Evolutionary conservation across 805 yeast species (phyloP), one percentile per base, ranked within the genome.

Genomic region (Ogataea pini): DNA sequence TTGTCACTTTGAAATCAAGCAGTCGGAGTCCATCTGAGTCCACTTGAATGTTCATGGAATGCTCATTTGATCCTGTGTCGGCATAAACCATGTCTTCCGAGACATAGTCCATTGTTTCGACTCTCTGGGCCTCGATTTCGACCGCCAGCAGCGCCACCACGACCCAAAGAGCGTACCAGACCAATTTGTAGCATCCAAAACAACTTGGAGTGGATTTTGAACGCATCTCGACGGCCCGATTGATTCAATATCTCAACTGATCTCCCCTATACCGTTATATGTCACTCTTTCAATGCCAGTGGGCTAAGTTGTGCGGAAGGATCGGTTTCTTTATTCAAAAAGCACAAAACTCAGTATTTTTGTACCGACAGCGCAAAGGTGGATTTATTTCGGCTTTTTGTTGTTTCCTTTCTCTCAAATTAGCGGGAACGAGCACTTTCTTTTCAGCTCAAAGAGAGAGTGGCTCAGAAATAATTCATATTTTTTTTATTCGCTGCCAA

Each of bases 1-100:
- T 80, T 0, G 87, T 69, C 42, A 63, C 69, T 36, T 58, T 55
- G 48, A 64, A 62, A 36, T 61, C 63, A 6, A 59, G 60, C 13
- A 69, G 33, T 1, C 56, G 49, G 28, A 40, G 49, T 10, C 39
- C 32, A 7, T 42, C 16, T 17, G n/a, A 10, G 16, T 44, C 44
- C 33, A 10, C n/a, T 7, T 24, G 27, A 2, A 14, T 4, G 5
- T 24, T 31, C 31, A 28, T 13, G 31, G 31, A 5, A 4, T 28
- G 31, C 4, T 27, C 5, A 10, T 29, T 18, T 14, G 41, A 24
- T 24, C 4, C 16, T 14, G 19, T 10, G 13, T 16, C 32, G n/a
- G 20, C 3, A 4, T 37, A 28, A 5, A 37, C 6, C 27, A 17
- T 24, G n/a, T 18, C 24, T 12, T 25, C 41, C 5, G 41, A n/a